phyloP scores from a whole-genome alignment of 1,139 yeast genomes.

The Saccharomyces hybrid region DNA sequence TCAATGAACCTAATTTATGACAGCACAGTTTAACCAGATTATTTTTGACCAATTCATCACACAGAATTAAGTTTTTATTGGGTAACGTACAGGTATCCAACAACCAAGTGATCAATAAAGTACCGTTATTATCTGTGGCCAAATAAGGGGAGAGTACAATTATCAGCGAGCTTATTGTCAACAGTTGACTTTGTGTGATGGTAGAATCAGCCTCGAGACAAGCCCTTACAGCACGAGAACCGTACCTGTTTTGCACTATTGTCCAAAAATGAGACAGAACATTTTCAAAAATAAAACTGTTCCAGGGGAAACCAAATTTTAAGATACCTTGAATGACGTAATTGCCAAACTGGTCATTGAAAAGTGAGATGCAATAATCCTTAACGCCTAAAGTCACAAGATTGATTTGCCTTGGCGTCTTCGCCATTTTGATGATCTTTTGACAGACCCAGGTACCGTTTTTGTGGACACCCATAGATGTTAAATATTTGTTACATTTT shows the following conservation, averaged over 20 bases:
- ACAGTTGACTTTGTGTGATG: conserved; percentile 57
- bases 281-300: conserved; percentile 79
- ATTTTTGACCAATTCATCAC: conserved; percentile 53
- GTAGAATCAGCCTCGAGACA: conserved; percentile 65
- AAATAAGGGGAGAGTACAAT: conserved; percentile 69
- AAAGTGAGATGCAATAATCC: conserved; percentile 74
- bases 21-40: conserved; percentile 54
- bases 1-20: conserved; percentile 76
- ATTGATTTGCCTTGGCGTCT: conserved; percentile 56
- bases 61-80: conserved; percentile 46
- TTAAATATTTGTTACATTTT: conserved; percentile 65
- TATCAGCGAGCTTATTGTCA: conserved; percentile 67
- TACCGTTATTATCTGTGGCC: conserved; percentile 78
- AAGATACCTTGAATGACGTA: conserved; percentile 89
- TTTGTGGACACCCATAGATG: conserved; percentile 88
- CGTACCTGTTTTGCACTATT: conserved; percentile 81
- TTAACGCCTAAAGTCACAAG: conserved; percentile 61
- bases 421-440: conserved; percentile 74
- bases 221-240: conserved; percentile 88
- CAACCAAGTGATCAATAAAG: conserved; percentile 83
- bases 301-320: conserved; percentile 77
- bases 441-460: conserved; percentile 99
- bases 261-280: conserved; percentile 69
- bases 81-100: conserved; percentile 71
- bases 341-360: conserved; percentile 91